Percentiles rank a stretch among this genome's conserved stretches.
Conservation (phyloP, 768 basidiomycete species). For the Cyathus striatus region DNA sequence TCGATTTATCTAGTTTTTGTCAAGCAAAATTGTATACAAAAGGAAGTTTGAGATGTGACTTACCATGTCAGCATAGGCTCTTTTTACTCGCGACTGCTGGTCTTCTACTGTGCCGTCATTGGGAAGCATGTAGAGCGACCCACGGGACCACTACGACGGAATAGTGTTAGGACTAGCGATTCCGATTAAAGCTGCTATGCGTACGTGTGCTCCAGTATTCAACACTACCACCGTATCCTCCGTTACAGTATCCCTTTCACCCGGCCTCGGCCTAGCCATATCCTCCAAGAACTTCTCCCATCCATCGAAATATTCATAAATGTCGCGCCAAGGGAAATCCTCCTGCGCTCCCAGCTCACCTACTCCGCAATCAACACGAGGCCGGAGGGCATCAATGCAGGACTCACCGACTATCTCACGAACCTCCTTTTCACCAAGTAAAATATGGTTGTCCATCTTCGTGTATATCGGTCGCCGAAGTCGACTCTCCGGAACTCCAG, state of each 20-base stretch:
- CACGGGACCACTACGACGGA: conserved; percentile 13
- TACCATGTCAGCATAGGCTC: conserved; percentile 9
- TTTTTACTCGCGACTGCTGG: conserved; percentile 5
- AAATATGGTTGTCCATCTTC: conserved; percentile 11
- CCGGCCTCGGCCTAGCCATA: conserved; percentile 2
- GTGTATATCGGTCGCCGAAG: conserved; percentile 8
- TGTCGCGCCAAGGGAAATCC: conserved; percentile 6
- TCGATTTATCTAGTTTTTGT: conserved; percentile 1
- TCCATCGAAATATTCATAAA: conserved; percentile 7
- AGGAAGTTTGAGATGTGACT: neutral
- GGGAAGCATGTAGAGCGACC: conserved; percentile 12
- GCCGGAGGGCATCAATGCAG: too few relatives aligned
- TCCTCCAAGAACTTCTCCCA: conserved; percentile 11
- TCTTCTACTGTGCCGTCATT: neutral
- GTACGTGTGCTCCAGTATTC: conserved; percentile 10
- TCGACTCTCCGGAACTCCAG: conserved; percentile 11
- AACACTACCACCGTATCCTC: conserved; percentile 10
- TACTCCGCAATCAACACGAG: too few relatives aligned
- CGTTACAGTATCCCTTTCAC: conserved; percentile 7
- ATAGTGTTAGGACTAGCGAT: too few relatives aligned
- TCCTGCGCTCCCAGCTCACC: conserved; percentile 6
- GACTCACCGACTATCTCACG: too few relatives aligned
- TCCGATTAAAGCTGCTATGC: too few relatives aligned
- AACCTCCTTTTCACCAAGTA: conserved; percentile 9
- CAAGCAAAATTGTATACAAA: neutral